These are phyloP conservation scores for Penicillium cosmopolitanum DNA, from an alignment of 495 filamentous ascomycete species.

Conservation along the genomic window DNA sequence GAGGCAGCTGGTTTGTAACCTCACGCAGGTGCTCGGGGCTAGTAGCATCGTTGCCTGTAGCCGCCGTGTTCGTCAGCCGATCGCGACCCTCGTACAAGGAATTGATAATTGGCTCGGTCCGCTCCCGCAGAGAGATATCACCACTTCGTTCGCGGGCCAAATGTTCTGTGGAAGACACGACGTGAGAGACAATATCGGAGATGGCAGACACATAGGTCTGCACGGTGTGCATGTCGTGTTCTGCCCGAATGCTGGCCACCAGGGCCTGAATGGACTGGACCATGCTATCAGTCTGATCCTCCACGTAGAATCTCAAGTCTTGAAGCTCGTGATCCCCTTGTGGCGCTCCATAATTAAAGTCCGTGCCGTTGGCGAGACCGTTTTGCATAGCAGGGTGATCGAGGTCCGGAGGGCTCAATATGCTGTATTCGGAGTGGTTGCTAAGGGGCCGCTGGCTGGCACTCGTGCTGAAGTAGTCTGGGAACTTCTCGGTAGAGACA, in stretches of 20 bases:
- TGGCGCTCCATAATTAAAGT: constrained; percentile 42
- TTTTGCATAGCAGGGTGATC: constrained; percentile 36
- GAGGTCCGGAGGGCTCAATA: constrained; percentile 50
- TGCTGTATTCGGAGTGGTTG: constrained; percentile 58
- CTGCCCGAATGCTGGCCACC: constrained; percentile 75
- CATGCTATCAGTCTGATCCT: constrained; percentile 79
- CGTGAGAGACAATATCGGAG: constrained; percentile 67
- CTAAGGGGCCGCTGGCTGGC: constrained; percentile 51
- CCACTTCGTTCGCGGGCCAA: constrained; percentile 51
- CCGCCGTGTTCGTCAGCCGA: constrained; percentile 68
- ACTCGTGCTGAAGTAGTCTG: constrained; percentile 52
- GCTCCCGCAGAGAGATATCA: constrained; percentile 52
- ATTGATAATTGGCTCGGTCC: constrained; percentile 62
- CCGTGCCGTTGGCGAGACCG: constrained; percentile 28
- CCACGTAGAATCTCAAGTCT: constrained; percentile 81
- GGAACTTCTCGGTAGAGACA: constrained; percentile 47
- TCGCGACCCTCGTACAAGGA: constrained; percentile 66
- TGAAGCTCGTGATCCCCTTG: constrained; percentile 63
- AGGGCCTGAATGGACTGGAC: constrained; percentile 83
- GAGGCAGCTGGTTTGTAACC: constrained; percentile 73
- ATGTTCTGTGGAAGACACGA: constrained; percentile 66
- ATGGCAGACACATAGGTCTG: constrained; percentile 73
- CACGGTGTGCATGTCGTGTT: constrained; percentile 67
- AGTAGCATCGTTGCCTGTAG: constrained; percentile 60
- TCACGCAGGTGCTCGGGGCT: constrained; percentile 59